Percentiles rank a stretch among this genome's conserved stretches.
These are phyloP conservation scores for Candida odintsovae DNA, from an alignment of 805 yeast genomes.

Conservation along the genomic window DNA sequence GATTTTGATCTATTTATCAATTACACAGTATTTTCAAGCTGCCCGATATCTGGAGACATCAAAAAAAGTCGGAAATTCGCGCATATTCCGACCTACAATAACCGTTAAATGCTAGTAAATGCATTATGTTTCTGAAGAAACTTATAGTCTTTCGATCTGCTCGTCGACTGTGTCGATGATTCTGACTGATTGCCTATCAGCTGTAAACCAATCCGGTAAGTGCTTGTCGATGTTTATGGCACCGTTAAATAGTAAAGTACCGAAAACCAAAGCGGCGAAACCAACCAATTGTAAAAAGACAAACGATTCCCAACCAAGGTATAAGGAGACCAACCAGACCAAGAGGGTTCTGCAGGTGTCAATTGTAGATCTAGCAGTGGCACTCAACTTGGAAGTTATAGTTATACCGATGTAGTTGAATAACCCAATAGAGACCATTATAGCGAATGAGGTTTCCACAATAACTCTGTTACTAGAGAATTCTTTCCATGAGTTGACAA, in stretches of 20 bases:
- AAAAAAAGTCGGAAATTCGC: neutral
- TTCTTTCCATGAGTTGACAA: slow-evolving; percentile 43
- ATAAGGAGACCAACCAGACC: slow-evolving; percentile 68
- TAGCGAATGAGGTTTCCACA: slow-evolving; percentile 48
- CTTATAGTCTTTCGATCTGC: slow-evolving; percentile 33
- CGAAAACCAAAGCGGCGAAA: slow-evolving; percentile 56
- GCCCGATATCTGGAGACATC: neutral
- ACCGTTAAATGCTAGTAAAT: neutral
- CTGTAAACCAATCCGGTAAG: slow-evolving; percentile 42
- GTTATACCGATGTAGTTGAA: slow-evolving; percentile 74
- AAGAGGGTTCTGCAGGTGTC: slow-evolving; percentile 72
- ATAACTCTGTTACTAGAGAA: slow-evolving; percentile 39
- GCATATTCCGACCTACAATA: neutral
- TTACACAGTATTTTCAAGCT: neutral
- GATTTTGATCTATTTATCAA: neutral
- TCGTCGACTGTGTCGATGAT: slow-evolving; percentile 34
- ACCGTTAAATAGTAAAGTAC: slow-evolving; percentile 71
- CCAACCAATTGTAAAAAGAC: slow-evolving; percentile 58
- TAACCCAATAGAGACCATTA: slow-evolving; percentile 65
- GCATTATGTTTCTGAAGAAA: no score
- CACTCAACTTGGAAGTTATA: slow-evolving; percentile 58
- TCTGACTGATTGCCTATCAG: slow-evolving; percentile 19
- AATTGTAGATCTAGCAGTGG: slow-evolving; percentile 74
- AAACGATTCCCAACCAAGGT: slow-evolving; percentile 73
- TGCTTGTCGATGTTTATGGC: slow-evolving; percentile 49